phyloP scores from a whole-genome alignment of 164 flowering plant species.

The Paratinospora sagittata region DNA sequence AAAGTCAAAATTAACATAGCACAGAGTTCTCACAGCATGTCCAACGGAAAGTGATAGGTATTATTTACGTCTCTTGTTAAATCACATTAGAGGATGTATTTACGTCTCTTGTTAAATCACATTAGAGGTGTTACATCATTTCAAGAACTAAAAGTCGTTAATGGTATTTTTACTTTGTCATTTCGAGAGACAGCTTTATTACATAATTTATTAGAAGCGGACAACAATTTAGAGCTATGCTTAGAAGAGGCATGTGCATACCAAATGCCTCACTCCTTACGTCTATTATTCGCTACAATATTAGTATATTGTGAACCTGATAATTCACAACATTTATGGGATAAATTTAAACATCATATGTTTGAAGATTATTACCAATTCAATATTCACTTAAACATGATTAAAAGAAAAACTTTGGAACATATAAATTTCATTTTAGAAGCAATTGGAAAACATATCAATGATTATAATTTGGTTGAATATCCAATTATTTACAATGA shows the following conservation, averaged over 20 bases:
- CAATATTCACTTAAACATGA: too few species aligned
- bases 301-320: too few species aligned
- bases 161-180: background rate
- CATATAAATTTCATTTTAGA: too few species aligned
- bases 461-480: too few species aligned
- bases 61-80: background rate
- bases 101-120: too few species aligned
- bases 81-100: too few species aligned
- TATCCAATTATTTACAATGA: background rate
- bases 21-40: background rate
- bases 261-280: background rate
- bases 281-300: background rate
- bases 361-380: too few species aligned
- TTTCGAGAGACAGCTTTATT: background rate
- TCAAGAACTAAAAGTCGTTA: background rate
- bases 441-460: too few species aligned
- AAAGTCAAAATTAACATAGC: too few species aligned
- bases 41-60: conserved; percentile 6
- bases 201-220: background rate
- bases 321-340: too few species aligned
- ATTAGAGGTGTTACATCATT: background rate
- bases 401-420: too few species aligned
- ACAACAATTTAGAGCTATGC: background rate
- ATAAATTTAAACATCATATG: too few species aligned
- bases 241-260: background rate